These are phyloP conservation scores for Blastobotrys terrestris DNA, from an alignment of 805 yeast genomes.

Conservation along the genomic window DNA sequence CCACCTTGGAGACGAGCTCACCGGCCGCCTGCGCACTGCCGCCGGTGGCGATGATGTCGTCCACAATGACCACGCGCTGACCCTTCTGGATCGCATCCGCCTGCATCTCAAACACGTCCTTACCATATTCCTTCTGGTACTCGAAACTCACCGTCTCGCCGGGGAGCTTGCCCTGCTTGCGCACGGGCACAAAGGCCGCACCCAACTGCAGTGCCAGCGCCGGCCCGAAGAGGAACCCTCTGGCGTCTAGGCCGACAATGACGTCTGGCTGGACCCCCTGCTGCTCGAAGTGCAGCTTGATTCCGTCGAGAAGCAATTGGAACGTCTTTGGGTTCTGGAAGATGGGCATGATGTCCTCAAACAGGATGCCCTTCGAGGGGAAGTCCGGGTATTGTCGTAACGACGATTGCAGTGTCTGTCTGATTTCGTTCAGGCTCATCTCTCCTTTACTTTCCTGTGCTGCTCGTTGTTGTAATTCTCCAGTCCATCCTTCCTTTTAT, in stretches of 20 bases:
- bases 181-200: conserved; percentile 90
- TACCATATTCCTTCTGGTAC: conserved; percentile 88
- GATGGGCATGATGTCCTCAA: conserved; percentile 94
- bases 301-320: conserved; percentile 73
- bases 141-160: conserved; percentile 70
- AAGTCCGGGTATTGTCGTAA: conserved; percentile 80
- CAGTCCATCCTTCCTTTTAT: no score
- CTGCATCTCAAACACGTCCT: conserved; percentile 84
- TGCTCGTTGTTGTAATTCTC: no score
- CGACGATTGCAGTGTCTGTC: conserved; percentile 23
- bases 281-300: conserved; percentile 63
- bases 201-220: conserved; percentile 82
- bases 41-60: conserved; percentile 97
- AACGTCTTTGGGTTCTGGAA: conserved; percentile 78
- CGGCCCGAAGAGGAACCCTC: conserved; percentile 97
- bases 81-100: conserved; percentile 71
- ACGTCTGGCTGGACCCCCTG: conserved; percentile 65
- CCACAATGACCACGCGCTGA: conserved; percentile 79
- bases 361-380: conserved; percentile 86
- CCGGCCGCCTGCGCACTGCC: conserved; percentile 97
- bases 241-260: conserved; percentile 89
- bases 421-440: conserved; percentile 14
- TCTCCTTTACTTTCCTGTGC: no score
- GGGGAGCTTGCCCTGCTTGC: conserved; percentile 94
- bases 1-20: conserved; percentile 59